These are phyloP conservation scores for Puccinia coronata DNA, from an alignment of 1,284 basidiomycete species.

Conservation along the genomic window DNA sequence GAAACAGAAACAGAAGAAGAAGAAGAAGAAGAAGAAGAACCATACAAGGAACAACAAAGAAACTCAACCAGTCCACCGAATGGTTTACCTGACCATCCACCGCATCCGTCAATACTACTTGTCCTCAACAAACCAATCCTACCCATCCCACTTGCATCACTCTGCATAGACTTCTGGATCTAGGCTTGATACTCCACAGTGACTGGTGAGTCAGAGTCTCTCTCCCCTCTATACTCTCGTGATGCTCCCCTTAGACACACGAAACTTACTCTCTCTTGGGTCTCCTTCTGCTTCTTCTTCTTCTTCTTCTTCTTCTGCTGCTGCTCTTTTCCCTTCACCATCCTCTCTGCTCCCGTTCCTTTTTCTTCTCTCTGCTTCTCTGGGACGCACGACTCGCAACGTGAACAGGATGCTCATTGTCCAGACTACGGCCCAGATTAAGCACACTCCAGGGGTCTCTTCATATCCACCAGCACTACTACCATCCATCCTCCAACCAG, in stretches of 20 bases:
- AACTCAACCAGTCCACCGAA: no score
- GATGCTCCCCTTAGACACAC: no score
- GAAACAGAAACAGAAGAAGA: no score
- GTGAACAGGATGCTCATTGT: background rate
- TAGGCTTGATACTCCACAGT: background rate
- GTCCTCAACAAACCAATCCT: background rate
- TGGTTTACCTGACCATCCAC: no score
- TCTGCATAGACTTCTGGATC: background rate
- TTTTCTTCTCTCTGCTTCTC: background rate
- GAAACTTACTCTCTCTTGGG: no score
- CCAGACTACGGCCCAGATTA: background rate
- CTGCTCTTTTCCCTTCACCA: background rate
- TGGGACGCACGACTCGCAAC: background rate
- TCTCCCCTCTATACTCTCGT: no score
- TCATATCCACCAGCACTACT: background rate
- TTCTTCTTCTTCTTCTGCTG: background rate
- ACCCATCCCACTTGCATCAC: background rate
- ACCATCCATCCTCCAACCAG: constrained; percentile 5
- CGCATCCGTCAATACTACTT: no score
- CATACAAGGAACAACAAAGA: no score
- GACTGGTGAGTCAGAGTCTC: no score
- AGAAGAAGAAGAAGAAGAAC: no score
- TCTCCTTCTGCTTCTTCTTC: background rate
- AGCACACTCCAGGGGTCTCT: background rate
- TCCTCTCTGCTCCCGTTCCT: background rate